Conservation (phyloP, 2,329 filamentous ascomycete genomes). For the Lizonia empirigonia region DNA sequence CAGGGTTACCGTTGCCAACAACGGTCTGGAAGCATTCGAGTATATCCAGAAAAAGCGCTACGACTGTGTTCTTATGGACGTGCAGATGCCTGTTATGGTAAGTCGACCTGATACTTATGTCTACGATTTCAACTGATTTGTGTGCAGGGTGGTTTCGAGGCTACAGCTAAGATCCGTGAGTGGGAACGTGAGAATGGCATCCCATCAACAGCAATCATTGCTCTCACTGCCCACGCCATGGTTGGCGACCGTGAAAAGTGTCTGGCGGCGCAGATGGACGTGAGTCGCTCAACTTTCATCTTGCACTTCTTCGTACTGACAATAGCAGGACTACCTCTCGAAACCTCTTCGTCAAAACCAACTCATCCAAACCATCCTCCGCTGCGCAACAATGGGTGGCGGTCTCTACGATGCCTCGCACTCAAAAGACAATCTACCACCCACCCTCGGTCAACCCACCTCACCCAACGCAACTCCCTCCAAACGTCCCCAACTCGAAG, state of each 20-base stretch:
- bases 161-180: conserved; percentile 93
- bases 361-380: conserved; percentile 95
- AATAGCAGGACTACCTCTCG: conserved; percentile 79
- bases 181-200: conserved; percentile 84
- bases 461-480: conserved; percentile 14
- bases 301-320: conserved; percentile 19
- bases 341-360: conserved; percentile 97
- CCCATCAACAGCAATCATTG: conserved; percentile 91
- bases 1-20: conserved; percentile 89
- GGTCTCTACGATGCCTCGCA: conserved; percentile 74
- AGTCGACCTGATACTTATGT: conserved; percentile 36
- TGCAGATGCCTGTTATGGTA: conserved; percentile 99
- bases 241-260: conserved; percentile 97
- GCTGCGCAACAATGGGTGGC: conserved; percentile 90
- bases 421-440: conserved; percentile 33
- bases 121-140: conserved; percentile 44
- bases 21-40: conserved; percentile 90
- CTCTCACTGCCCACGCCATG: conserved; percentile 97
- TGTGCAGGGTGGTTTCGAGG: conserved; percentile 85
- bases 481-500: conserved; percentile 60
- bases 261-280: conserved; percentile 97
- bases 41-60: conserved; percentile 91
- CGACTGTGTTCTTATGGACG: conserved; percentile 98
- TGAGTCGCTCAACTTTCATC: conserved; percentile 26
- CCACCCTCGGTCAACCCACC: conserved; percentile 34